A percentile compares a stretch with the other conserved stretches of the same genome.
These are phyloP conservation scores for Cyphellophora europaea DNA, from an alignment of 2,329 filamentous ascomycete species.

Conservation along the genomic window DNA sequence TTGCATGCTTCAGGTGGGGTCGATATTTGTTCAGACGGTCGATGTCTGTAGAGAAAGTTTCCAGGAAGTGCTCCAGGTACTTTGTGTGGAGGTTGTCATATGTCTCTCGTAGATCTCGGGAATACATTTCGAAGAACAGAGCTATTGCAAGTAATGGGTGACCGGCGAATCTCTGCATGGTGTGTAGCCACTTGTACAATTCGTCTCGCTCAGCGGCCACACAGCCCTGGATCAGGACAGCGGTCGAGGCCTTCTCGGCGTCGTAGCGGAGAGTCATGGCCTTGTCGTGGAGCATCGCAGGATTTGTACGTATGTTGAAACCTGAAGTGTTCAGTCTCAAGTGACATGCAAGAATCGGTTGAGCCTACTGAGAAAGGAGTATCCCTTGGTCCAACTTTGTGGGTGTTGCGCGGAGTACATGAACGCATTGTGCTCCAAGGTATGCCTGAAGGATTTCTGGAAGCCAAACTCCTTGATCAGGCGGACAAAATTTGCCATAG, in stretches of 20 bases:
- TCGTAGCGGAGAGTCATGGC: background rate
- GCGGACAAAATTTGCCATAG: too few species aligned
- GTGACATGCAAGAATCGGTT: too few species aligned
- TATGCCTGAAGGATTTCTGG: background rate
- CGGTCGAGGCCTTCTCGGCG: background rate
- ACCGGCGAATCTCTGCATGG: background rate
- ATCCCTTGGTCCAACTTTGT: background rate
- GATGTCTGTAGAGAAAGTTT: background rate
- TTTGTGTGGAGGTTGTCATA: background rate
- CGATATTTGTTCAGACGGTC: background rate
- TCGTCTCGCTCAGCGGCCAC: background rate
- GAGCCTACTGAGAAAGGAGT: background rate
- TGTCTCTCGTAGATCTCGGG: background rate
- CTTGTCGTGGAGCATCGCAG: background rate
- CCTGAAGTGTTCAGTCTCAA: too few species aligned
- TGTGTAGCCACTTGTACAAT: background rate
- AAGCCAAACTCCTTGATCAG: background rate
- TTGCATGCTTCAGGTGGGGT: background rate
- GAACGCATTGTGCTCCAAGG: background rate
- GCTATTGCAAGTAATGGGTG: background rate
- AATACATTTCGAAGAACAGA: slow-evolving; percentile 1
- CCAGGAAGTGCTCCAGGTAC: background rate
- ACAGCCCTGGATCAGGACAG: background rate
- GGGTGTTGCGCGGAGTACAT: background rate
- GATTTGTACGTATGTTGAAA: too few species aligned